phyloP scores from a whole-genome alignment of 768 basidiomycete genomes.

The Pulveroboletus ravenelii region DNA sequence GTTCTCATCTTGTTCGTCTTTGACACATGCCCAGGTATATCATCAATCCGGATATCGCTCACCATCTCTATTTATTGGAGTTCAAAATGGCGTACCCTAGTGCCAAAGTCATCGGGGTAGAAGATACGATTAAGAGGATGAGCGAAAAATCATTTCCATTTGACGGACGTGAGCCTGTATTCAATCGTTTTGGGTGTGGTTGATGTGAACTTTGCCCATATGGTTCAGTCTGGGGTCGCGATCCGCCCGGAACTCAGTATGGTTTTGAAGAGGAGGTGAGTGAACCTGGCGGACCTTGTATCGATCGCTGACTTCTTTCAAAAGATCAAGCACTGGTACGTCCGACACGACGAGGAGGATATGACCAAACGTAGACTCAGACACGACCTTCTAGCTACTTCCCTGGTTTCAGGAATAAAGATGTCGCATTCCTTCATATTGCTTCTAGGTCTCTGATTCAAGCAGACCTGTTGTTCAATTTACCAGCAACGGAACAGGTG shows the following conservation, averaged over 20 bases:
- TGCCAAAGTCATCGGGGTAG: slow-evolving; percentile 69
- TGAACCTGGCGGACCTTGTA: neutral
- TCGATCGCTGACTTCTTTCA: neutral
- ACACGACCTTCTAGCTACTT: slow-evolving; percentile 48
- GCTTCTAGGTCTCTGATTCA: slow-evolving; percentile 68
- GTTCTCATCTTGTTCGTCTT: neutral
- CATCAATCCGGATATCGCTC: slow-evolving; percentile 52
- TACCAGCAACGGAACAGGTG: slow-evolving; percentile 75
- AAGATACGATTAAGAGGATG: slow-evolving; percentile 48
- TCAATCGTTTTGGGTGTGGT: neutral
- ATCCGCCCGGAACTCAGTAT: slow-evolving; percentile 58
- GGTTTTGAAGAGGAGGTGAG: slow-evolving; percentile 72
- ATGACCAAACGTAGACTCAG: neutral
- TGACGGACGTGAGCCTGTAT: slow-evolving; percentile 51
- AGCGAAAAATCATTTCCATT: slow-evolving; percentile 49
- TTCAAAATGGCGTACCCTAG: slow-evolving; percentile 67
- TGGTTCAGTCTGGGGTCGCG: slow-evolving; percentile 52
- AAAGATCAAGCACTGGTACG: slow-evolving; percentile 50
- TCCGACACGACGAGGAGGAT: neutral
- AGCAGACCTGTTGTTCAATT: slow-evolving; percentile 81
- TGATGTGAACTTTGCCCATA: neutral
- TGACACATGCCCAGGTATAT: slow-evolving; percentile 42
- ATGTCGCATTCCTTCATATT: slow-evolving; percentile 77
- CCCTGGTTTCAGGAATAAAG: slow-evolving; percentile 67
- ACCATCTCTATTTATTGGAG: slow-evolving; percentile 57